phyloP scores from a whole-genome alignment of 257 asterid genomes.

The Gentiana straminea region DNA sequence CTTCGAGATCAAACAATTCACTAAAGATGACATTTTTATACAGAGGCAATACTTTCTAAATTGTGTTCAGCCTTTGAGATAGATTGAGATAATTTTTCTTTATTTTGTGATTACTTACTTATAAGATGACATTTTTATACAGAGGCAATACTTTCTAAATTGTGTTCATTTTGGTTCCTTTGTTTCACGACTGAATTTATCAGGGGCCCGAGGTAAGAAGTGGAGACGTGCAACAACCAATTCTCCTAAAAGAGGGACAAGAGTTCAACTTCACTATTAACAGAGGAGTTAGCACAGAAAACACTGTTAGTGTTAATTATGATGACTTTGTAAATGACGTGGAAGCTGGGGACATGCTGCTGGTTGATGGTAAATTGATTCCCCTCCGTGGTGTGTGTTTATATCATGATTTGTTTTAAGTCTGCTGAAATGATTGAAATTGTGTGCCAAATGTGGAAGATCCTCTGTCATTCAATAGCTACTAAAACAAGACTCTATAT shows the following conservation, averaged over 20 bases:
- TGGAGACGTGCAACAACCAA: slow-evolving; percentile 83
- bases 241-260: slow-evolving; percentile 82
- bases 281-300: slow-evolving; percentile 71
- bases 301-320: slow-evolving; percentile 96
- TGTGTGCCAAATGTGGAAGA: background rate
- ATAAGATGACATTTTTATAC: too few species aligned
- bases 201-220: slow-evolving; percentile 99
- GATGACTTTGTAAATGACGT: slow-evolving; percentile 91
- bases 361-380: slow-evolving; percentile 73
- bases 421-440: background rate
- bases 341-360: slow-evolving; percentile 71
- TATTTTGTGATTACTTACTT: too few species aligned
- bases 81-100: too few species aligned
- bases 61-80: too few species aligned
- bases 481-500: background rate
- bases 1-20: background rate
- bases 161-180: too few species aligned
- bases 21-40: too few species aligned
- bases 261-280: slow-evolving; percentile 81
- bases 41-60: too few species aligned
- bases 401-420: background rate
- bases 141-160: too few species aligned
- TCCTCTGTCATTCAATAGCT: background rate
- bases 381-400: background rate
- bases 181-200: slow-evolving; percentile 4